phyloP scores from a whole-genome alignment of 108 stramenopile genomes.

The Cyclotella sp. region DNA sequence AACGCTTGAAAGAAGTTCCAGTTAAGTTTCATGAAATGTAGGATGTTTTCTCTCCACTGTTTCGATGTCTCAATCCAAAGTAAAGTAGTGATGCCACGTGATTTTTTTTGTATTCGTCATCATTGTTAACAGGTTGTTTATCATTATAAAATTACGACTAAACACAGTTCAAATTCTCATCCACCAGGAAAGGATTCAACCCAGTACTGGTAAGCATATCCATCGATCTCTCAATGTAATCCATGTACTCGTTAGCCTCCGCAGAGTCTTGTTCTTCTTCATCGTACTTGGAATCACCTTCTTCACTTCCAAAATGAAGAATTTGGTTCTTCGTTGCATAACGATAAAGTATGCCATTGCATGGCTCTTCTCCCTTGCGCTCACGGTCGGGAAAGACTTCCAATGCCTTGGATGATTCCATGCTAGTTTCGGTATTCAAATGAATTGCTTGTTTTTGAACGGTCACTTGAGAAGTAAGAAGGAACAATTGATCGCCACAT shows the following conservation, averaged over 20 bases:
- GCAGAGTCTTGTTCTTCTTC: slow-evolving; percentile 14
- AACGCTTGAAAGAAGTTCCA: too few species aligned
- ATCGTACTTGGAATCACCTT: slow-evolving; percentile 6
- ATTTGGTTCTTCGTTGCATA: slow-evolving; percentile 51
- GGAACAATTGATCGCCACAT: slow-evolving; percentile 27
- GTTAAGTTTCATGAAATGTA: too few species aligned
- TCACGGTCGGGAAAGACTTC: slow-evolving; percentile 24
- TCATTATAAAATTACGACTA: not conserved
- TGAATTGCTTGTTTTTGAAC: slow-evolving; percentile 30
- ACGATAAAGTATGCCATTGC: slow-evolving; percentile 45
- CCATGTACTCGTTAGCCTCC: slow-evolving; percentile 29
- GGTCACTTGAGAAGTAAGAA: slow-evolving; percentile 42
- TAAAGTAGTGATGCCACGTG: too few species aligned
- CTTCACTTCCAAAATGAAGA: slow-evolving; percentile 53
- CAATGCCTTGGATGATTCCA: slow-evolving; percentile 21
- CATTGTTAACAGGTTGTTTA: too few species aligned
- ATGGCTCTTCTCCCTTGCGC: slow-evolving; percentile 37
- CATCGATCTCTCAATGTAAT: slow-evolving; percentile 54
- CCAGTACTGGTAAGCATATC: slow-evolving; percentile 41
- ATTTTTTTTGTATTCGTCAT: too few species aligned
- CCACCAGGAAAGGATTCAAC: slow-evolving; percentile 46
- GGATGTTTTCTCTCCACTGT: too few species aligned
- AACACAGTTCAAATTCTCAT: not conserved
- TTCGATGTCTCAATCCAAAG: too few species aligned
- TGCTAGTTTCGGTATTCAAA: slow-evolving; percentile 16